Base-by-base conservation (phyloP, 78 protist species). In the Isochrysis galbana region DNA sequence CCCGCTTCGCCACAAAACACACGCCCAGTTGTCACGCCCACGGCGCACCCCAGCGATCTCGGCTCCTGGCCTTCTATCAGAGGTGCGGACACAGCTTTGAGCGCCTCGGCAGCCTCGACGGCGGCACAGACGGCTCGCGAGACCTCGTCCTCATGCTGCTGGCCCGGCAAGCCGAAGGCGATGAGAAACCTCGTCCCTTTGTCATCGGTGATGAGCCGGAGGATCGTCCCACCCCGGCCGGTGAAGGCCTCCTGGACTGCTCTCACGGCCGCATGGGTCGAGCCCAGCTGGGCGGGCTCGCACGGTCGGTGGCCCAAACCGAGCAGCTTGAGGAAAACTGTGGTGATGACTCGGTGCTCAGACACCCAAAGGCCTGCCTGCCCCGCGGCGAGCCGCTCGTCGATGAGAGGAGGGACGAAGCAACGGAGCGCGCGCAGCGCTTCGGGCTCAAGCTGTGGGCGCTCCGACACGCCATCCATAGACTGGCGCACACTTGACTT, bases 91-190 rank as follows among this genome's bases (percentile, higher is more conserved):
- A n/a, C n/a, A n/a, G n/a, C n/a, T n/a, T n/a, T n/a, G n/a, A n/a
- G n/a, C n/a, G n/a, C n/a, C n/a, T n/a, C n/a, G n/a, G n/a, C n/a
- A n/a, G n/a, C n/a, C n/a, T n/a, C n/a, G n/a, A n/a, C n/a, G n/a
- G n/a, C 19, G 67, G 67, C 67, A 19, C 67, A 19, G 32, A 54
- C 67, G 23, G 87, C 92, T 25, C 92, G 86, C 45, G 70, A 4
- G 10, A 11, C 69, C 38, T 90, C 92, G 54, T 90, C 92, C 25
- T 5, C 34, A 46, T 90, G 69, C 39, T 7, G 17, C 17, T 26
- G 29, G 67, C n/a, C 46, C 38, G 92, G 92, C 39, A 90, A 87
- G 7, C 92, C 92, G 44, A 90, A 90, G 34, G 55, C 86, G 54
- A 44, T 17, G 38, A 39, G 69, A 3, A 48, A 14, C 23, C 78